Evolutionary conservation across 1,284 basidiomycete genomes (phyloP).

Genomic region (Cryptococcus neoformans): DNA sequence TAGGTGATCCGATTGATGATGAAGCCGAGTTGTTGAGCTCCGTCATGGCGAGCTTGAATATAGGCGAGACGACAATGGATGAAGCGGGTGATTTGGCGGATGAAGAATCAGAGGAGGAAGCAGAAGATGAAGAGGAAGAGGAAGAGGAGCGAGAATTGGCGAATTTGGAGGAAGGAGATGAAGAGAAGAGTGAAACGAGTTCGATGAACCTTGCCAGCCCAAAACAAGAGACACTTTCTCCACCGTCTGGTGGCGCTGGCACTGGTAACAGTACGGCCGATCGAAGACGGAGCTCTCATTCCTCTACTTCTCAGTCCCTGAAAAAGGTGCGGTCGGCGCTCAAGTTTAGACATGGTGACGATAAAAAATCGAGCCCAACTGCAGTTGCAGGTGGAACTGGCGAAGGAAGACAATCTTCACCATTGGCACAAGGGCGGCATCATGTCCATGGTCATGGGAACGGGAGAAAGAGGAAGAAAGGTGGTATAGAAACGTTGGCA

Average conservation of each 20-base stretch:
- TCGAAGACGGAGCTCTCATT: neutral
- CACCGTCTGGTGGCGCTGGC: neutral
- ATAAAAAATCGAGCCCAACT: neutral
- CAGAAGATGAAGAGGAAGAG: constrained; percentile 51
- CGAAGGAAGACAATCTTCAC: neutral
- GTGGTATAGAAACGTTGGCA: constrained; percentile 55
- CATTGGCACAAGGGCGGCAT: neutral
- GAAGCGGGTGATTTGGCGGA: constrained; percentile 76
- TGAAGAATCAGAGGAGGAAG: constrained; percentile 56
- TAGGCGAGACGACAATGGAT: constrained; percentile 70
- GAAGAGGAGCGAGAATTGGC: constrained; percentile 27
- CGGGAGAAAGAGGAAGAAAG: constrained; percentile 22
- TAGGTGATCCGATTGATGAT: constrained; percentile 62
- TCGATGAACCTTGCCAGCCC: neutral
- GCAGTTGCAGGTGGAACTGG: neutral
- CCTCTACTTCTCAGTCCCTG: neutral
- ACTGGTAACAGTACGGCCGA: neutral
- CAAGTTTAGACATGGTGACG: neutral
- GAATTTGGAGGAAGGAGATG: constrained; percentile 36
- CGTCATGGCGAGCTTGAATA: constrained; percentile 72
- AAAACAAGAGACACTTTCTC: neutral
- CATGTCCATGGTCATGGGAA: neutral
- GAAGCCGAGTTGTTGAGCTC: constrained; percentile 73
- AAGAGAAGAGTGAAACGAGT: constrained; percentile 17
- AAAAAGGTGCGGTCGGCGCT: neutral